Conservation (phyloP, 257 asterid genomes). For the Penstemon davidsonii region DNA sequence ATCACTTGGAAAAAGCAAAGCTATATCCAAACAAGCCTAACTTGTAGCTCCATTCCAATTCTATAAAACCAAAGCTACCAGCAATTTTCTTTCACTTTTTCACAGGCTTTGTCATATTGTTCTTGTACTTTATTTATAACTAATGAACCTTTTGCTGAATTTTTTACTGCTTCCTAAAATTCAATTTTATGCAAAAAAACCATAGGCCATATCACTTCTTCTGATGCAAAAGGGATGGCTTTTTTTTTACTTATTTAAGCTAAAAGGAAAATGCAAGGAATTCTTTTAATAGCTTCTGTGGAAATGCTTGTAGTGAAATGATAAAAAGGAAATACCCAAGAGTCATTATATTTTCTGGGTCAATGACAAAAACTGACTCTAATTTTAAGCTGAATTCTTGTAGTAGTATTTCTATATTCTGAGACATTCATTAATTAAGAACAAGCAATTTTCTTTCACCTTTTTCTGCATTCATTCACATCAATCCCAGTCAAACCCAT, state of each 20-base stretch:
- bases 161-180: not conserved
- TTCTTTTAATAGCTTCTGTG: not conserved
- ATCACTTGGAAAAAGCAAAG: too few relatives aligned
- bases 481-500: slow-evolving; percentile 41
- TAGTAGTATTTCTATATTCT: too few relatives aligned
- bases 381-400: not conserved
- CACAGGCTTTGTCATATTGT: slow-evolving; percentile 1
- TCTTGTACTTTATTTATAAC: not conserved
- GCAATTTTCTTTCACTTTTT: not conserved
- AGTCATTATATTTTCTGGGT: not conserved
- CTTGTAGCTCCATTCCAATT: too few relatives aligned
- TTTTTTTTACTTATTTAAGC: not conserved
- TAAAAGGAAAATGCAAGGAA: not conserved
- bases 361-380: too few relatives aligned
- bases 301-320: not conserved
- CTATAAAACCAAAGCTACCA: too few relatives aligned
- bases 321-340: not conserved
- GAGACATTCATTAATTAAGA: slow-evolving; percentile 6
- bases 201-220: not conserved
- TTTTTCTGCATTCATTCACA: slow-evolving; percentile 16
- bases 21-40: too few relatives aligned
- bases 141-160: not conserved
- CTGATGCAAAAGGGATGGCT: not conserved
- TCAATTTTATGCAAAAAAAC: not conserved
- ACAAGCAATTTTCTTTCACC: slow-evolving; percentile 10